Base-by-base conservation (phyloP, 164 flowering plant genomes). In the Piper betle region DNA sequence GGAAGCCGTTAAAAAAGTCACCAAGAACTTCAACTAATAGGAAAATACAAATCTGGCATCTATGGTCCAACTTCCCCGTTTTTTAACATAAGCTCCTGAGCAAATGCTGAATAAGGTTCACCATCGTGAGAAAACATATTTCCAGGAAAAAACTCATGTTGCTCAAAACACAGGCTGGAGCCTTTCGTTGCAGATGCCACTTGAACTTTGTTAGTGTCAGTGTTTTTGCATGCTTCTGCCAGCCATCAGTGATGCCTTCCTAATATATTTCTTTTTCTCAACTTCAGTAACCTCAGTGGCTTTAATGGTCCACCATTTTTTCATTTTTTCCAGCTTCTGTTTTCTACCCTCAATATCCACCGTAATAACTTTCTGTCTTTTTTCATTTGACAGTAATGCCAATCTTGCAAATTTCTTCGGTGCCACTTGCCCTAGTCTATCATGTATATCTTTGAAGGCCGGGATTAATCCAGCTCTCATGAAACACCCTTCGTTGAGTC, bases 391-490 rank as follows among this genome's bases (percentile, higher is more conserved):
- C 59, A 94, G 71, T 66, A 90, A 71, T 58, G 97, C 97, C 76
- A 90, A 73, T 62, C 90, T 85, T 2, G 96, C 76, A 73, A 94
- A 94, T 63, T 82, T 88, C 78, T 83, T 90, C 5, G 99, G 95
- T 65, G 82, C 64, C 58, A 94, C 91, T 13, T 64, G 65, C 55
- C 97, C 99, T 17, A 94, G 81, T 60, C 78, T 79, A 66, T 81
- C 87, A 37, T 68, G 79, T 58, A 93, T 88, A 55, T 85, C 91
- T 70, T 83, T 82, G 66, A 79, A 90, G 48, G 86, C 95, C 41
- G 94, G 95, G 74, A 86, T 88, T 63, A 93, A 91, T 62, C 97
- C 91, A 55, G 91, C 80, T 62, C 99, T 80, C 53, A 93, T 81
- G 69, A 80, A 90, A 74, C 82, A 86, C 37, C 99, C 97, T 56